Base-by-base conservation (phyloP, 495 filamentous ascomycete genomes). In the Pyronema omphalodes region DNA sequence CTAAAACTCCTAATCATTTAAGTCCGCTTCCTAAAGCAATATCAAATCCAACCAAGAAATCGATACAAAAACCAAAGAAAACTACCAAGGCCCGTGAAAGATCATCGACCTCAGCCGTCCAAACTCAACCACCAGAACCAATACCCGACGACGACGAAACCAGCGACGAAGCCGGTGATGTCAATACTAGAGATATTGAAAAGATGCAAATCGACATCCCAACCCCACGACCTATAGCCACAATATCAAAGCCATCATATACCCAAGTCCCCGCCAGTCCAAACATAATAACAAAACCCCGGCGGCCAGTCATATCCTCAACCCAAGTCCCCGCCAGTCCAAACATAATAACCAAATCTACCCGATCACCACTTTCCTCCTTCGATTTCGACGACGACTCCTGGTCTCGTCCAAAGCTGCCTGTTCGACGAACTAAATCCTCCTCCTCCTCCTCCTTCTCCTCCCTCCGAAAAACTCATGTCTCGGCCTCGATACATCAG, bases 381-480 rank as follows among this genome's bases (percentile, higher is more conserved):
- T 12, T 37, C 36, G 48, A 51, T 14, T 35, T 51, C 12, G 48
- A 51, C 18, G 48, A 51, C 23, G 29, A 37, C 19, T 14, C 36
- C 18, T 17, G 48, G 36, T 9, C 48, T 3, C 11, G 3, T 51
- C 11, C 48, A 51, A 34, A 33, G 48, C 23, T 11, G 1, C 17
- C 48, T 36, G 12, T n/a, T 36, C 48, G 48, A 12, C 48, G 48
- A n/a, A 11, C 48, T 3, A 51, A 51, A 51, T 51, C 48, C 3
- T 35, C 11, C 48, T 52, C 50, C n/a, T n/a, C n/a, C n/a, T n/a
- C n/a, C n/a, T 51, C 48, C 3, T 35, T 4, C 48, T 52, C 50
- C 41, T 17, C 3, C 35, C 17, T 51, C 19, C 19, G 17, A 5
- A 51, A 51, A 33, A 11, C 18, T 1, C 19, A 51, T 11, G 12